Evolutionary conservation across 306 rosid species (phyloP).

Genomic region (Inga laurina): DNA sequence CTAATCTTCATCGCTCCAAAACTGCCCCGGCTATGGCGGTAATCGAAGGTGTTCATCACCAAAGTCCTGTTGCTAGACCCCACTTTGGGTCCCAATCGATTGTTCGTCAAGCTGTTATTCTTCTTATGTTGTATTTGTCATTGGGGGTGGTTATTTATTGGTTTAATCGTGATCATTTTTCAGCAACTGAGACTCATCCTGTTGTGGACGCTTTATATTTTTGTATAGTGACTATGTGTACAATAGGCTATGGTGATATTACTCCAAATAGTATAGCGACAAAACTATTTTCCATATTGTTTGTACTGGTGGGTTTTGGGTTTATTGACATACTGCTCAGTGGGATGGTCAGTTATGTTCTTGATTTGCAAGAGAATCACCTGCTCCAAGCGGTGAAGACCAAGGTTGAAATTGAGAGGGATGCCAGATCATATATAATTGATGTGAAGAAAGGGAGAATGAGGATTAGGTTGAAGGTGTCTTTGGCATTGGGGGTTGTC

Average conservation of each 20-base stretch:
- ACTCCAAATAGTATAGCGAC: conserved; percentile 78
- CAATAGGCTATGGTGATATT: conserved; percentile 95
- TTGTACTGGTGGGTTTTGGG: conserved; percentile 95
- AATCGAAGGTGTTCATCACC: conserved; percentile 51
- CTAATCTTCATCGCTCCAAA: conserved; percentile 90
- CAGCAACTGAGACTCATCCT: conserved; percentile 74
- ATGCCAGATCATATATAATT: conserved; percentile 63
- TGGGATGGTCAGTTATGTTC: conserved; percentile 94
- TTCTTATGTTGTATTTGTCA: conserved; percentile 63
- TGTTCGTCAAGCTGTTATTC: conserved; percentile 66
- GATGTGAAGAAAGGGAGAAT: conserved; percentile 98
- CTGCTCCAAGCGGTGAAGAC: conserved; percentile 60
- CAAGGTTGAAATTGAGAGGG: conserved; percentile 45
- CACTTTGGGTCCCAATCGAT: conserved; percentile 62
- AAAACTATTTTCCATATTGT: conserved; percentile 76
- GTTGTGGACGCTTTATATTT: conserved; percentile 91
- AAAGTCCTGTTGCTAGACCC: conserved; percentile 41
- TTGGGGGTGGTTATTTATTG: conserved; percentile 81
- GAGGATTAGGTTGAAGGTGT: conserved; percentile 98
- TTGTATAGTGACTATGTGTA: conserved; percentile 96
- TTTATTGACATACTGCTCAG: conserved; percentile 84
- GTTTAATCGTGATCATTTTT: conserved; percentile 67
- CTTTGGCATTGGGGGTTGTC: conserved; percentile 87
- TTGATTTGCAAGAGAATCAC: conserved; percentile 90
- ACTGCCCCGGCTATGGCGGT: conserved; percentile 97